Base-by-base conservation (phyloP, 352 stramenopile genomes). In the Pythium monospermum region DNA sequence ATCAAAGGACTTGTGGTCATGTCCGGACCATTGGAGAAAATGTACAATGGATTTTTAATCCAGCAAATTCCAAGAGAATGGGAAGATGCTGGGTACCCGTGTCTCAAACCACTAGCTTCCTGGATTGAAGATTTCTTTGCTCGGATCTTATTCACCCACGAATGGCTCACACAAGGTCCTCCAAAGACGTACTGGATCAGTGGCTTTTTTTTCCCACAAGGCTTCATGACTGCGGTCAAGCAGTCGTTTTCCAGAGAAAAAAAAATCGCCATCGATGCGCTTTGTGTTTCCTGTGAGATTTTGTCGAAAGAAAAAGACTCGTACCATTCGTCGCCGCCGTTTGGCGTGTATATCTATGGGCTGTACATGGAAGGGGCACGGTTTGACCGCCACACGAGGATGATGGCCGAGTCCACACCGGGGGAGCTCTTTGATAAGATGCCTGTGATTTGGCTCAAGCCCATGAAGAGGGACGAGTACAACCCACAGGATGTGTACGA, bases 191-290 rank as follows among this genome's bases (percentile, higher is more conserved):
- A 87, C 60, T 98, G 93, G 93, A 43, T 98, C n/a, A 86, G 83
- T 11, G 90, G 89, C 0, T 97, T 98, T 64, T 98, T 98, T 71
- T 98, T 98, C 63, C 93, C 92, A 3, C 93, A 98, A 55, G 91
- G 89, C 22, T 98, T 98, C 61, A 95, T 98, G 78, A 98, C 92
- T 0, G 92, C 80, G 11, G 89, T 97, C 5, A 95, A 97, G 69
- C 93, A 98, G 66, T 91, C 85, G 11, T 96, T 89, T 59, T 92
- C 89, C 2, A 76, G 93, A 15, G 77, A 96, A 30, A 89, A 89
- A 41, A 69, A 87, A 43, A 96, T 96, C 30, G 87, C 93, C 8
- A 96, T 98, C 57, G 93, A 98, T 55, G 91, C 86, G 39, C 72
- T 98, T 7, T 68, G 80, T 26, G 80, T 97, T 0, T 85, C 74